Evolutionary conservation across 176 grass and related monocot species (phyloP), one percentile per base, ranked within the genome.

Genomic region (Eragrostis curvula): DNA sequence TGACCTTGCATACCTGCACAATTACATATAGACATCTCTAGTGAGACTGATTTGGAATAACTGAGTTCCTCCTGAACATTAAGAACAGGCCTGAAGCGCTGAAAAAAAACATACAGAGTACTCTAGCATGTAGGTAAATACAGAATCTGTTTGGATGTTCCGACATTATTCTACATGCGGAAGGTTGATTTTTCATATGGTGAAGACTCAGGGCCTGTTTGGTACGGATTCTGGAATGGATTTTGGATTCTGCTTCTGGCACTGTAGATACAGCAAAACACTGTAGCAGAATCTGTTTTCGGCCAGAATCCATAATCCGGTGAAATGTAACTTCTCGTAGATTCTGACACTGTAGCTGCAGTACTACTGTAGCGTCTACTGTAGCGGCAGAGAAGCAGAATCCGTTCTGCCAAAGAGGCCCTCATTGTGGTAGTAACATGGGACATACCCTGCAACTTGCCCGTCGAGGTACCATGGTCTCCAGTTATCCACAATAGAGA

Each of bases 371-470:
- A n/a, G n/a, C n/a, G n/a, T n/a, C n/a, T n/a, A n/a, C n/a, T n/a
- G n/a, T n/a, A n/a, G n/a, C n/a, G n/a, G n/a, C n/a, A n/a, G n/a
- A n/a, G n/a, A n/a, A n/a, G n/a, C 32, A 36, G 47, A 20, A 29
- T 42, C 65, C 3, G 68, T 8, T 36, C 4, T 36, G n/a, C n/a
- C n/a, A n/a, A n/a, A n/a, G n/a, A n/a, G n/a, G 32, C 4, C 4
- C 32, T 36, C 43, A 45, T 45, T 45, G 43, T 9, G 6, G 43
- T 45, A 45, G 9, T 45, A 10, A 7, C 43, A 45, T 45, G 43
- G 43, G 6, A 30, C 68, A 89, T 79, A 95, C 93, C 93, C 87
- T 49, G 90, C 90, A 77, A 95, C 81, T 88, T 95, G 93, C 29
- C 81, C 81, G 55, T 68, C 68, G 9, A 81, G 81, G 60, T 41